Evolutionary conservation across 2,329 filamentous ascomycete genomes (phyloP), one percentile per base, ranked within the genome.

Genomic region (Achaetomium macrosporum): DNA sequence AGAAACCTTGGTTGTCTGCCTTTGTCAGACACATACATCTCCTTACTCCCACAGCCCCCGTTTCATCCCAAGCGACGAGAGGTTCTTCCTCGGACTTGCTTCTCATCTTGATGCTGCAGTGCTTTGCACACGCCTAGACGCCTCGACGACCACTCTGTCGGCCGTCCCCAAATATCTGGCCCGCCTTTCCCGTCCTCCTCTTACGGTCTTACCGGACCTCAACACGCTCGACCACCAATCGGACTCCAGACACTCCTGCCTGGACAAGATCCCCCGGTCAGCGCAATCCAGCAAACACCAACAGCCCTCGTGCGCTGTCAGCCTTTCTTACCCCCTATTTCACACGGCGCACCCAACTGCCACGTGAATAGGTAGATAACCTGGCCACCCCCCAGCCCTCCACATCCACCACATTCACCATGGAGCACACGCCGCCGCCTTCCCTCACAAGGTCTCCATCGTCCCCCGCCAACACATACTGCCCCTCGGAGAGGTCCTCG

Each of bases 381-480:
- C 56, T 54, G 43, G 13, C 51, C 53, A 45, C 41, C 53, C 53
- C 50, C 44, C 47, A 11, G 10, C 41, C 43, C 42, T 25, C 15
- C 35, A 17, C 46, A 41, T 37, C 30, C 35, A 31, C 30, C 31
- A 58, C 45, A 47, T 53, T 48, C 51, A 60, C 49, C 66, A 78
- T 78, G 75, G 75, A 76, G 65, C 68, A 73, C 59, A 74, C 74
- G 66, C 75, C 75, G 61, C 74, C 73, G 60, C 74, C 73, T 50
- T 69, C 74, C 42, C 68, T 76, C 53, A 74, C 70, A 54, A 68
- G 68, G 63, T 75, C 72, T 55, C 70, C 73, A 29, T 66, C 67
- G 16, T 74, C 73, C 43, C 69, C 73, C 54, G 67, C 71, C 45
- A 69, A 71, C 64, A 76, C 70, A 54, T 74, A 72, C 64, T 74